Percentiles rank a stretch among this genome's conserved stretches.
Conservation (phyloP, 768 basidiomycete genomes). For the Lactarius sp. region DNA sequence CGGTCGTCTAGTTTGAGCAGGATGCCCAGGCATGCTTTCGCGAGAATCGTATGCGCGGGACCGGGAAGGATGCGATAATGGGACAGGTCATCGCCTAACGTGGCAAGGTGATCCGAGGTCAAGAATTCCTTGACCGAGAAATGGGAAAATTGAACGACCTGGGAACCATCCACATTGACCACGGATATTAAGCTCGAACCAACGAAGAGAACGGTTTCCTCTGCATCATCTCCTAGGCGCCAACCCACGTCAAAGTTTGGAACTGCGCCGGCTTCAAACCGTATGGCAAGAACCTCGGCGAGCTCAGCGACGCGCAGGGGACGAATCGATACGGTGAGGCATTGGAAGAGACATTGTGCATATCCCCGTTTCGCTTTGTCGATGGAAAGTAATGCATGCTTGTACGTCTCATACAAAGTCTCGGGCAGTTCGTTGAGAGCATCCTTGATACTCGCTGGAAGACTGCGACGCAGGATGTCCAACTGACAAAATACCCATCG, state of each 20-base stretch:
- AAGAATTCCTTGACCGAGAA: no score
- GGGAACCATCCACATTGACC: not conserved
- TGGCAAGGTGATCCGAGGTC: no score
- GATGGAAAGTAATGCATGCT: not conserved
- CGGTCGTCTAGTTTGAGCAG: not conserved
- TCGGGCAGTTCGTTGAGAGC: not conserved
- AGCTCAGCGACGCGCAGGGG: slow-evolving; percentile 6
- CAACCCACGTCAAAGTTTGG: not conserved
- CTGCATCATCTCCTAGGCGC: not conserved
- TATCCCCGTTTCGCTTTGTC: not conserved
- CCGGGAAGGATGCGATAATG: no score
- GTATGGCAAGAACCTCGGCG: slow-evolving; percentile 3
- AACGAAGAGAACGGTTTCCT: slow-evolving; percentile 3
- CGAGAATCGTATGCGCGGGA: no score
- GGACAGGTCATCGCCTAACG: no score
- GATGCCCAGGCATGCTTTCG: not conserved
- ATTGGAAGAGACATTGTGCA: not conserved
- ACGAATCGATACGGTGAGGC: slow-evolving; percentile 3
- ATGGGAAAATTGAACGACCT: slow-evolving; percentile 6
- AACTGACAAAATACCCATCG: slow-evolving; percentile 7
- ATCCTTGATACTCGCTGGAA: not conserved
- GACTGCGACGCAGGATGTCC: not conserved
- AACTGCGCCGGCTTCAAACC: not conserved
- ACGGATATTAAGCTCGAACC: slow-evolving; percentile 8
- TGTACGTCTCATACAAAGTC: slow-evolving; percentile 3